Base-by-base conservation (phyloP, 495 filamentous ascomycete species). In the Umbilicaria muhlenbergii region DNA sequence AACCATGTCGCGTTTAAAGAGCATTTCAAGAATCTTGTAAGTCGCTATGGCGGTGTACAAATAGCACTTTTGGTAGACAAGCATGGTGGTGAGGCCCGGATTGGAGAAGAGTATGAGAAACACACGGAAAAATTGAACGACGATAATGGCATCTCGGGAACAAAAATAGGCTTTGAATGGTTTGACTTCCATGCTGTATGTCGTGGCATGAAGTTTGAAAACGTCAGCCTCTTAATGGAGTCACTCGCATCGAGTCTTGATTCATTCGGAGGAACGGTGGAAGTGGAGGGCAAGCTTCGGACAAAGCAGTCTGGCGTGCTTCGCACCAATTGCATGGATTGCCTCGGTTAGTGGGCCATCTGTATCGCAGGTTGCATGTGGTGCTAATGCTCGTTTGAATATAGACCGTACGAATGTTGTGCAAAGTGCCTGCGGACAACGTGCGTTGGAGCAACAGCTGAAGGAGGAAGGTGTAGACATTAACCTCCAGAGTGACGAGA, bases 311-410 rank as follows among this genome's bases (percentile, higher is more conserved):
- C 59, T 15, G 89, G 87, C 2, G 73, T 93, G 11, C 53, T 95
- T 12, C 66, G 89, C 42, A 94, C 85, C 3, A 95, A 96, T 56
- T 96, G 89, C 59, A 96, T 96, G 89, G 89, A 96, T 54, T 96
- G 89, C 51, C 71, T 96, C 12, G 24, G 24, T 28, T 28, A 10
- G 24, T 28, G 24, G 4, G 24, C 15, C 19, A 38, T 38, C 21
- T 46, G 36, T 45, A 38, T 19, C 17, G 42, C 33, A 32, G 34
- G 39, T n/a, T 37, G 37, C 36, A 17, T 6, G 24, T 10, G 8
- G 6, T 6, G 31, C 18, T 14, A 33, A 28, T 28, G 24, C 24
- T 28, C 8, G 24, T 28, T 28, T 10, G 24, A 28, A 6, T 8
- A 28, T 28, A 28, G 88, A 95, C 53, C 77, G 87, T 21, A 95